Evolutionary conservation across 306 rosid species (phyloP), one percentile per base, ranked within the genome.

Genomic region (Potentilla sterilis): DNA sequence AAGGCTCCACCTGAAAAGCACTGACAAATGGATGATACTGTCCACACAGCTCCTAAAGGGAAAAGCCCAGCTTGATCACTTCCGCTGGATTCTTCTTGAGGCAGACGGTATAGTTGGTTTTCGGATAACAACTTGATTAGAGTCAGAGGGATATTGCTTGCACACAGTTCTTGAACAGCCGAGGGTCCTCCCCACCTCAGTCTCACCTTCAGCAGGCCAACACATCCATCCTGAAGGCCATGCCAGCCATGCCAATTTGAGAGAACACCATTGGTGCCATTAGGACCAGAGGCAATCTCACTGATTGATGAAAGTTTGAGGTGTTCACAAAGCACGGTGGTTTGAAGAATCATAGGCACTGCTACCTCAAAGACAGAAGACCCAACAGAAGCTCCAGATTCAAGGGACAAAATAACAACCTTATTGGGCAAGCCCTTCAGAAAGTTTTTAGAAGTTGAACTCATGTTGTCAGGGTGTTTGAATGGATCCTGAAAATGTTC

Each of bases 391-490:
- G 89, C 71, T 70, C 92, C 97, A 54, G 85, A 80, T 79, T 94
- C 98, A 40, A 94, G 98, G 69, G 89, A 82, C 55, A 92, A 83
- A 85, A 94, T 84, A 76, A 79, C 70, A 71, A 95, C 99, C 99
- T 95, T 95, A 82, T 95, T 89, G 67, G 92, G 97, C 85, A 95
- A 83, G 63, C 97, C 99, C 88, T 77, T 92, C 67, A 95, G 82
- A 83, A 95, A 95, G 86, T 90, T 95, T 85, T 82, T 95, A 85
- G 92, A 95, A 80, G 75, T 81, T 51, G 84, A 67, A 82, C 97
- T 92, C 97, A 95, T 95, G 68, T 82, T 86, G 37, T 95, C 99
- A 4, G 99, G 96, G 87, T 95, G 92, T 86, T 92, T 95, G 72
- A 95, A 97, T 4, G 97, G 99, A 77, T 95, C 99, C 99, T 95